These are phyloP conservation scores for Geotrichum reessii DNA, from an alignment of 1,139 yeast species.

Conservation along the genomic window DNA sequence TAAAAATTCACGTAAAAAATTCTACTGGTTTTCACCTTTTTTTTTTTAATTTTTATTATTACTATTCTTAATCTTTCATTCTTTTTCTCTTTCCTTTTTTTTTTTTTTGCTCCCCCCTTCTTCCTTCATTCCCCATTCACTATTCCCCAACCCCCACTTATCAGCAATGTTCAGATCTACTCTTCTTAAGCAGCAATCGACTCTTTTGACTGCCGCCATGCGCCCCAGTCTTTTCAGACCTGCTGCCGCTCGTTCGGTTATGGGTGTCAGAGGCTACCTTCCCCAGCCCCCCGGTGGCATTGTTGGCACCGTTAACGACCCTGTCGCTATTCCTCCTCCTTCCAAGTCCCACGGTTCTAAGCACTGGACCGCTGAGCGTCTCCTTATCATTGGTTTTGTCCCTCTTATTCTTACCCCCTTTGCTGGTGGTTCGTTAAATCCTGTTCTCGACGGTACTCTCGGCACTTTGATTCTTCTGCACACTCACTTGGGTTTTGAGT, in stretches of 20 bases:
- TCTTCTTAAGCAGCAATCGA: conserved; percentile 14
- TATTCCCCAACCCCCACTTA: background rate
- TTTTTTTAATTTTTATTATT: background rate
- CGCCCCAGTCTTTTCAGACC: conserved; percentile 13
- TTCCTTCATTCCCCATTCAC: background rate
- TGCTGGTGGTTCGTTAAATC: conserved; percentile 55
- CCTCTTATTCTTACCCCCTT: conserved; percentile 74
- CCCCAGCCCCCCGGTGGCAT: conserved; percentile 40
- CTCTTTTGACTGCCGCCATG: conserved; percentile 10
- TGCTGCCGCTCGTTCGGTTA: background rate
- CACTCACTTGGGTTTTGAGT: conserved; percentile 72
- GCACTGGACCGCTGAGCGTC: conserved; percentile 84
- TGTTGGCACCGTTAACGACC: conserved; percentile 74
- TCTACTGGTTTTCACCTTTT: too few relatives aligned
- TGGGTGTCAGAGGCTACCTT: conserved; percentile 34
- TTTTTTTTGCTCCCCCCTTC: background rate
- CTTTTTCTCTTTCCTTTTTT: conserved; percentile 1
- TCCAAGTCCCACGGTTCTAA: conserved; percentile 69
- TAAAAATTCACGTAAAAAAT: background rate
- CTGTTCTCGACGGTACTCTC: conserved; percentile 65
- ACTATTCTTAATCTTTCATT: background rate
- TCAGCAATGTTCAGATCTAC: conserved; percentile 16
- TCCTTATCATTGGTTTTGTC: conserved; percentile 59
- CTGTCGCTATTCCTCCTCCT: conserved; percentile 58
- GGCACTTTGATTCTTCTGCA: conserved; percentile 63